Conservation (phyloP, 495 filamentous ascomycete genomes). For the Daldinia grandis region DNA sequence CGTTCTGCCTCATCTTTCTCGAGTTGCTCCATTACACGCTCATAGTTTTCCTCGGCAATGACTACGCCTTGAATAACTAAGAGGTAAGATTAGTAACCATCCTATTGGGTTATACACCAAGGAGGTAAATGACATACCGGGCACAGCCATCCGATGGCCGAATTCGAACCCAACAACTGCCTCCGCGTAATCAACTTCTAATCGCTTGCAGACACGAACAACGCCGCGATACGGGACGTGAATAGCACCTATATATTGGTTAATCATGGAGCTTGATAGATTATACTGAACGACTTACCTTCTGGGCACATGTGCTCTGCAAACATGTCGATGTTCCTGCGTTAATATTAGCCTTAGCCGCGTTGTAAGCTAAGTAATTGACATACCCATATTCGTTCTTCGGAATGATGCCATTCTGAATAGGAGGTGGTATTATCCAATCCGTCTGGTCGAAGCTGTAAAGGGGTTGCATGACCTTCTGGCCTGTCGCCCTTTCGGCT, state of each 20-base stretch:
- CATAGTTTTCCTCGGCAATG: conserved; percentile 79
- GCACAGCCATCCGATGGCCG: conserved; percentile 88
- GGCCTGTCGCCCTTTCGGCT: conserved; percentile 74
- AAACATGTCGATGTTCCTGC: conserved; percentile 89
- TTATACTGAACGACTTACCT: conserved; percentile 50
- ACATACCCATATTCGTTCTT: conserved; percentile 84
- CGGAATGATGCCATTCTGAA: conserved; percentile 83
- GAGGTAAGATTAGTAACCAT: background rate
- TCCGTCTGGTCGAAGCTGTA: conserved; percentile 89
- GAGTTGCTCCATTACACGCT: conserved; percentile 80
- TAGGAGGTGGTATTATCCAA: conserved; percentile 89
- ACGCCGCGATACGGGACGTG: conserved; percentile 84
- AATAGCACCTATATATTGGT: conserved; percentile 61
- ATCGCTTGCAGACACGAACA: conserved; percentile 78
- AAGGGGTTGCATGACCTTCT: conserved; percentile 85
- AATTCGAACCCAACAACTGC: conserved; percentile 98
- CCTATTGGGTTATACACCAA: background rate
- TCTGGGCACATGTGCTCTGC: conserved; percentile 89
- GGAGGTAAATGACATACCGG: conserved; percentile 43
- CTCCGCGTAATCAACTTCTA: conserved; percentile 90
- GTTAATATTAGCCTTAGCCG: conserved; percentile 15
- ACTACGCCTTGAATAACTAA: conserved; percentile 86
- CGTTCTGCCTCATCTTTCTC: conserved; percentile 81
- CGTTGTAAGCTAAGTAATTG: background rate
- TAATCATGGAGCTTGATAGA: background rate